These are phyloP conservation scores for Moricandia moricandioides DNA, from an alignment of 345 rosid genomes.

Conservation along the genomic window DNA sequence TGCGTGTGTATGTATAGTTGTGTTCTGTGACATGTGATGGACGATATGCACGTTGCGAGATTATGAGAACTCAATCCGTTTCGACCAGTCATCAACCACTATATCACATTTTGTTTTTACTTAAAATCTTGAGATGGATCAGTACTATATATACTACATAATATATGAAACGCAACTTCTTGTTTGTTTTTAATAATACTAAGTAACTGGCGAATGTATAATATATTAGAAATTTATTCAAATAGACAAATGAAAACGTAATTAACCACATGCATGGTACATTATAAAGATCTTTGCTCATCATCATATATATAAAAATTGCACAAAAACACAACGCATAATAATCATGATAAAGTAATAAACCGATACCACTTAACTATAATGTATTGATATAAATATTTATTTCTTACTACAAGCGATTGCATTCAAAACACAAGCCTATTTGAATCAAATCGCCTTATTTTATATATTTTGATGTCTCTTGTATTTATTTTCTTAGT, in stretches of 20 bases:
- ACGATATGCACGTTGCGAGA: not conserved
- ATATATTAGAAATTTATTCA: constrained; percentile 2
- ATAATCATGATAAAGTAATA: not conserved
- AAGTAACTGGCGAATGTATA: not conserved
- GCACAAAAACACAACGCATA: not conserved
- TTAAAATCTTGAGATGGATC: not conserved
- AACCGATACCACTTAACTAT: not conserved
- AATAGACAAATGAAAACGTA: not conserved
- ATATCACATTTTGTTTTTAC: not conserved
- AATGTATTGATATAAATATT: not conserved
- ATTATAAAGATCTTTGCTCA: not conserved
- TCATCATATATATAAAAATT: not conserved
- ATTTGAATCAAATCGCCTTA: not conserved
- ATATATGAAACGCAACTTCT: not conserved
- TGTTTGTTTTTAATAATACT: not conserved
- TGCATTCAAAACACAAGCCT: constrained; percentile 16
- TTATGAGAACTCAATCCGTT: not conserved
- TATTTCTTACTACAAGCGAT: constrained; percentile 2
- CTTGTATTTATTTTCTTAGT: too few relatives aligned
- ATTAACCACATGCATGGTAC: not conserved
- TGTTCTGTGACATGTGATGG: constrained; percentile 17
- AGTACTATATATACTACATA: not conserved
- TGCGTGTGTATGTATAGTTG: constrained; percentile 17
- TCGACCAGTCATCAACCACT: not conserved
- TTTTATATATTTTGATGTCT: not conserved